phyloP scores from a whole-genome alignment of 129 eudicot species.

The Arctium lappa region DNA sequence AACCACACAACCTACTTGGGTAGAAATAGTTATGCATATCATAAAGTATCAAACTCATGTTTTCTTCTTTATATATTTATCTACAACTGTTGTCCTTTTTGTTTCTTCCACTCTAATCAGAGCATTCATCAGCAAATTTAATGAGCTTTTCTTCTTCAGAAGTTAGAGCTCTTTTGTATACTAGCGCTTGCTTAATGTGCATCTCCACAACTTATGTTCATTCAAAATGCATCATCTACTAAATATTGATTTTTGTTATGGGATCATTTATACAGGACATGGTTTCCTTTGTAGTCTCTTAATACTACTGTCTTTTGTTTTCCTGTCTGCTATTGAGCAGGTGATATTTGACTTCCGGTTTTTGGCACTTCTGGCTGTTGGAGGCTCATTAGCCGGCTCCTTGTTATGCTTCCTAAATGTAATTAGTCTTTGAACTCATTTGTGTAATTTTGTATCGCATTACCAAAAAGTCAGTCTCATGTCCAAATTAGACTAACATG shows the following conservation, averaged over 20 bases:
- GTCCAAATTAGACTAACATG: not conserved
- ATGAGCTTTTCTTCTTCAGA: too few species aligned
- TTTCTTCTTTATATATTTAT: not conserved
- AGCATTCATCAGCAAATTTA: not conserved
- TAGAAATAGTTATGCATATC: too few species aligned
- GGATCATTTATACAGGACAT: not conserved
- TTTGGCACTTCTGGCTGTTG: constrained; percentile 89
- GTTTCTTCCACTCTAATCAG: not conserved
- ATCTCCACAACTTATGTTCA: not conserved
- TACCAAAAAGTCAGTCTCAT: not conserved
- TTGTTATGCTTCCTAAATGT: constrained; percentile 92
- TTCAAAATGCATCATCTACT: not conserved
- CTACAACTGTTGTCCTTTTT: not conserved
- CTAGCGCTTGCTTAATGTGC: too few species aligned
- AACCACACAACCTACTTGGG: too few species aligned
- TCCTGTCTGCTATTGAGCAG: constrained; percentile 26
- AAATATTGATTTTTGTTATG: not conserved
- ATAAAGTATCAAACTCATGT: not conserved
- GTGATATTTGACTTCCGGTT: constrained; percentile 88
- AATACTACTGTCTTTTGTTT: not conserved
- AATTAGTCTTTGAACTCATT: constrained; percentile 19
- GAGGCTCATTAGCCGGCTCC: constrained; percentile 91
- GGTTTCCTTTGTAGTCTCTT: not conserved
- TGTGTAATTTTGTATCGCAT: not conserved
- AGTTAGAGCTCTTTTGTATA: too few species aligned